phyloP scores from a whole-genome alignment of 2,329 filamentous ascomycete species.

The Dryadomyces quercus-mongolicae region DNA sequence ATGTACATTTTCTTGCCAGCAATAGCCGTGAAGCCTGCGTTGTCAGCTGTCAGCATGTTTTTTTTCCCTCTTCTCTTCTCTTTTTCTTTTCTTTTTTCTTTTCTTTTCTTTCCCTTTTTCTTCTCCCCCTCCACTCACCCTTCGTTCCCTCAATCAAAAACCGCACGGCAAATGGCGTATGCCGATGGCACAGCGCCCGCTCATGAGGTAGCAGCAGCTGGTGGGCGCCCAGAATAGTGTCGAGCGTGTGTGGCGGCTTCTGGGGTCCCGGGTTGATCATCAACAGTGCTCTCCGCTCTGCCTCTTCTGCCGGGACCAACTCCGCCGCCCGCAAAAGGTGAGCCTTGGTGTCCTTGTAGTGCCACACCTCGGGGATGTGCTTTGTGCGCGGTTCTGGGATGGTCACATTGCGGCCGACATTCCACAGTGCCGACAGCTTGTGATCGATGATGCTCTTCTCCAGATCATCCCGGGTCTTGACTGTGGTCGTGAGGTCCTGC shows the following conservation, averaged over 20 bases:
- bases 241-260: constrained; percentile 38
- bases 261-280: constrained; percentile 14
- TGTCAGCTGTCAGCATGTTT: too few relatives aligned
- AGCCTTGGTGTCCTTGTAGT: not conserved
- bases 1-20: constrained; percentile 40
- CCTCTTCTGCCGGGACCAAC: constrained; percentile 14
- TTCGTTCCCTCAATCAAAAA: constrained; percentile 43
- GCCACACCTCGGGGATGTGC: not conserved
- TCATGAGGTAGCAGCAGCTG: constrained; percentile 46
- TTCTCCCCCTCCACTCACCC: constrained; percentile 21
- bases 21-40: constrained; percentile 37
- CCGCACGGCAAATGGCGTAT: constrained; percentile 42
- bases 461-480: not conserved
- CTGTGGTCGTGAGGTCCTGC: not conserved
- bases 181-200: constrained; percentile 40
- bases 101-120: too few relatives aligned
- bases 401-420: not conserved
- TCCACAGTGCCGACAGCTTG: not conserved
- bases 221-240: constrained; percentile 44
- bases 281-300: constrained; percentile 20
- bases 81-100: too few relatives aligned
- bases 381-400: not conserved
- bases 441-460: not conserved
- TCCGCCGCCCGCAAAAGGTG: not conserved
- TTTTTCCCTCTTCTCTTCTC: too few relatives aligned